Evolutionary conservation across 179 eudicot genomes (phyloP).

Genomic region (Sideroxylon spinosum): DNA sequence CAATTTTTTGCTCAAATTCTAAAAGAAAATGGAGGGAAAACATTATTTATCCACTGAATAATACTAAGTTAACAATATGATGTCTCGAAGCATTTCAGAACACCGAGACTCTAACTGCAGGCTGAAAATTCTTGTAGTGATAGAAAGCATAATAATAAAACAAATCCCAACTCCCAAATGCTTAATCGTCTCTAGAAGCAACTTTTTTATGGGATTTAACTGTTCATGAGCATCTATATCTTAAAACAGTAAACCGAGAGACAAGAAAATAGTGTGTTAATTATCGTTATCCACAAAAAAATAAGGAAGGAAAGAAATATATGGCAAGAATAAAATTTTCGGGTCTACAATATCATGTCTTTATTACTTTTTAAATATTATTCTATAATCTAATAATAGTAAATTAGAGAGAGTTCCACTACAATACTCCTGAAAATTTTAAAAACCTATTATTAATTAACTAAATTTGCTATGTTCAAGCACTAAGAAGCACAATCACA

Average conservation of each 20-base stretch:
- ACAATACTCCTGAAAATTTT: no score
- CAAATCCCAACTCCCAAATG: no score
- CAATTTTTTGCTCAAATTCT: background rate
- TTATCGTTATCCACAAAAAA: background rate
- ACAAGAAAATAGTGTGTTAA: background rate
- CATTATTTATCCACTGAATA: background rate
- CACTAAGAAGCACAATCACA: no score
- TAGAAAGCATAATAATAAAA: background rate
- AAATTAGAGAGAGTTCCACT: no score
- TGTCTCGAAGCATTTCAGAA: background rate
- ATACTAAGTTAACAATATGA: background rate
- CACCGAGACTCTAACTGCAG: background rate
- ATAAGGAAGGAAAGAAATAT: no score
- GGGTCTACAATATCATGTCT: no score
- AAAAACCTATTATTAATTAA: no score
- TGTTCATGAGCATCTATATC: background rate
- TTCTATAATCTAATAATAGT: no score
- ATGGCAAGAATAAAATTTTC: no score
- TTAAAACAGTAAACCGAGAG: background rate
- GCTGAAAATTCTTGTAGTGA: background rate
- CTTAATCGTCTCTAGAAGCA: background rate
- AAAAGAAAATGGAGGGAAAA: background rate
- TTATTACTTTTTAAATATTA: no score
- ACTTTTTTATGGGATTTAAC: background rate
- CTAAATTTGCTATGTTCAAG: no score